Base-by-base conservation (phyloP, 1,284 basidiomycete species). In the Fomitopsis betulina region DNA sequence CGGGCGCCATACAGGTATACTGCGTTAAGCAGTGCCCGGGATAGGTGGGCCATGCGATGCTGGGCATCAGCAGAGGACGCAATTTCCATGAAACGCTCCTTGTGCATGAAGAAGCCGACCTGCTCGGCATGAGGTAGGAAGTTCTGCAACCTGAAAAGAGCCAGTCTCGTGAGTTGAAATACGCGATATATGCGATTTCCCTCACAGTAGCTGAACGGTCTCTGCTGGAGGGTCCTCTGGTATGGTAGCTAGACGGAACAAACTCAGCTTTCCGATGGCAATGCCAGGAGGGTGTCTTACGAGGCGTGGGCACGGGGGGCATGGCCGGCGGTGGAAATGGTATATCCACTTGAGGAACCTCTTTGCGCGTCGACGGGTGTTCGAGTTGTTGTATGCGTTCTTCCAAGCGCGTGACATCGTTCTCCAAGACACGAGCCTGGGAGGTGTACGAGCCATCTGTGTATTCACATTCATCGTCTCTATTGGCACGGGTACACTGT, bases 51-150 rank as follows among this genome's bases (percentile, higher is more conserved):
- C 17, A 3, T 19, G 32, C 49, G 60, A 51, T 63, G 59, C 55
- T 62, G 59, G 58, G 65, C 55, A 52, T 68, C 38, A 58, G 57
- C 51, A 62, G 64, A 58, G 40, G 57, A 43, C 55, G 60, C 49
- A 23, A 23, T 67, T 33, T 68, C 66, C 54, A 73, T 56, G 57
- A 78, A 76, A 35, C 72, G 71, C 17, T 67, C 56, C n/a, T 65
- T 59, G 60, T 78, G 65, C 21, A 79, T 66, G 65, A 79, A 78
- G 57, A 78, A 77, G 3, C 76, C 76, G 52, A 76, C 70, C 35
- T 74, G 70, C 27, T 68, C 66, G 32, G 70, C 67, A 53, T 77
- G 71, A 19, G 67, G 65, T 25, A 74, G 56, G 62, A 80, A 77
- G 17, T 67, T 60, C 27, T 71, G 64, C 13, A 76, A 61, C 33